These are phyloP conservation scores for Eremochloa ophiuroides DNA, from an alignment of 176 grass and related monocot genomes.

Conservation along the genomic window DNA sequence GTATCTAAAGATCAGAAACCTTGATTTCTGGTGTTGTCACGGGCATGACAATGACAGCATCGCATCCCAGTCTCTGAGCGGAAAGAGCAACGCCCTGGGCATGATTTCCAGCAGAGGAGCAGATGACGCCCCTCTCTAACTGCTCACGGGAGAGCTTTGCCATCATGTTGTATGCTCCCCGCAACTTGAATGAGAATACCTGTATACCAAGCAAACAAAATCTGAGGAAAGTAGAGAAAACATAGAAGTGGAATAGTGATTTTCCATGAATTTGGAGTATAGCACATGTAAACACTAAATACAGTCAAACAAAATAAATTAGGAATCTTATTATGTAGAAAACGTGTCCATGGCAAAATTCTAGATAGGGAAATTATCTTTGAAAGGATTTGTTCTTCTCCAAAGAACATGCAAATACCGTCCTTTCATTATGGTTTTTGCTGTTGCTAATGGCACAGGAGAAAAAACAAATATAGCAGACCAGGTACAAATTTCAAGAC, in stretches of 20 bases:
- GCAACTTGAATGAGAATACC: conserved; percentile 98
- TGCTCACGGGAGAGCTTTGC: conserved; percentile 73
- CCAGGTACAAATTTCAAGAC: not conserved
- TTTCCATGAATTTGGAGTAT: not conserved
- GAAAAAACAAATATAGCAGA: not conserved
- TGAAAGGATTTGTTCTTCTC: not conserved
- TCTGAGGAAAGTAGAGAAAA: not conserved
- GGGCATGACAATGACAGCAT: conserved; percentile 97
- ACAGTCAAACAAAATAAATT: not conserved
- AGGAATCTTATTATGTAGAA: not conserved
- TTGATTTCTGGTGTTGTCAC: conserved; percentile 99
- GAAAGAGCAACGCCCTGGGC: conserved; percentile 97
- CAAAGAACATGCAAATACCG: not conserved
- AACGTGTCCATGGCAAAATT: not conserved
- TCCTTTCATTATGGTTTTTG: not conserved
- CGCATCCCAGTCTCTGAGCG: conserved; percentile 72
- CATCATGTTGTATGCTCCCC: conserved; percentile 99
- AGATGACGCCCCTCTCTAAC: conserved; percentile 87
- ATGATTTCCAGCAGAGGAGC: conserved; percentile 99
- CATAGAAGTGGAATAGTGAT: not conserved
- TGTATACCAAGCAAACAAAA: conserved; percentile 28
- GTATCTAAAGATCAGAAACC: conserved; percentile 34
- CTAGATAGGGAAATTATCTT: not conserved
- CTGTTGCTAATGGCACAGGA: not conserved
- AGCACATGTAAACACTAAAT: not conserved